Conservation (phyloP, 306 rosid genomes). For the Vachellia pachyceras region DNA sequence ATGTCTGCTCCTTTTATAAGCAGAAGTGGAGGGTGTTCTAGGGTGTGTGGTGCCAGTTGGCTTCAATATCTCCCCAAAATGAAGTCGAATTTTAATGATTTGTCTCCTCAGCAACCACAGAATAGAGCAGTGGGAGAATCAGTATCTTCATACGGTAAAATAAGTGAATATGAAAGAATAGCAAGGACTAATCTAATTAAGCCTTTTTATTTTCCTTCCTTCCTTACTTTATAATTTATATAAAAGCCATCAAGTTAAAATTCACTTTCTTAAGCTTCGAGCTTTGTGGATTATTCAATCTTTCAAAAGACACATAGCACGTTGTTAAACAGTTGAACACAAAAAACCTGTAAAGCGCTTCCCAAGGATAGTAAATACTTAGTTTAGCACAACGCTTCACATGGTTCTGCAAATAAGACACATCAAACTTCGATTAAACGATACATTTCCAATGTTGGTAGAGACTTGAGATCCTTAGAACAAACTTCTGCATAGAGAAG, state of each 20-base stretch:
- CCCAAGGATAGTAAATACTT: background rate
- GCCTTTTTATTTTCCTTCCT: background rate
- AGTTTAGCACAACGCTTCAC: constrained; percentile 13
- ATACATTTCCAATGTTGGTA: constrained; percentile 37
- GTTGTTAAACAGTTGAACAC: constrained; percentile 13
- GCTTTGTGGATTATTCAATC: constrained; percentile 8
- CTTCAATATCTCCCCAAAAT: constrained; percentile 44
- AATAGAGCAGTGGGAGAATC: constrained; percentile 57
- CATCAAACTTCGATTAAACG: constrained; percentile 9
- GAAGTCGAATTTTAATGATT: constrained; percentile 66
- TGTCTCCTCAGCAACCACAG: constrained; percentile 64
- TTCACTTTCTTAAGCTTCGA: constrained; percentile 22
- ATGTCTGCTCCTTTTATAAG: constrained; percentile 69
- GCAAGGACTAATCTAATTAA: background rate
- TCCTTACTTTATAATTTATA: constrained; percentile 8
- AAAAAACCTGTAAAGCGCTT: constrained; percentile 1
- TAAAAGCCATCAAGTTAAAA: constrained; percentile 14
- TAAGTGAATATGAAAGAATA: background rate
- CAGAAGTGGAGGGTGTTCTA: constrained; percentile 39
- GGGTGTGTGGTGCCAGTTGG: constrained; percentile 70
- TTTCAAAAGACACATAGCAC: constrained; percentile 13
- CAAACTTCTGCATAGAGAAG: constrained; percentile 9
- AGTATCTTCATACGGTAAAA: constrained; percentile 39
- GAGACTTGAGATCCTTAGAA: constrained; percentile 36
- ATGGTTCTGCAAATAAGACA: constrained; percentile 31